Evolutionary conservation across 768 basidiomycete species (phyloP).

Genomic region (Leucocoprinus birnbaumii): DNA sequence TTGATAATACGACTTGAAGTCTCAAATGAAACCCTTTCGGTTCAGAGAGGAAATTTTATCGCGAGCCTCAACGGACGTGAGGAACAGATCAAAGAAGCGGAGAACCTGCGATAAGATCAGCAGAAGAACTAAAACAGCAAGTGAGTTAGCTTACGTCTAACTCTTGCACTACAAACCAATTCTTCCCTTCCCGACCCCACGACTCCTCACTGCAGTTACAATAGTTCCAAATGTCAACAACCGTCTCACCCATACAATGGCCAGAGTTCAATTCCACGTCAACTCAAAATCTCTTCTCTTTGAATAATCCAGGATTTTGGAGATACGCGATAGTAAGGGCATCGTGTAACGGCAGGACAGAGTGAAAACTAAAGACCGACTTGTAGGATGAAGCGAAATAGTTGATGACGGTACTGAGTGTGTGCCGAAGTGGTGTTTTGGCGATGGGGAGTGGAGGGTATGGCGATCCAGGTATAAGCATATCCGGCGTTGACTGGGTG

Average conservation of each 20-base stretch:
- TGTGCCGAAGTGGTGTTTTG: constrained; percentile 56
- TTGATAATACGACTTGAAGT: too few species aligned
- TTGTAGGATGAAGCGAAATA: constrained; percentile 77
- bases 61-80: constrained; percentile 55
- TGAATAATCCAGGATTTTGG: constrained; percentile 65
- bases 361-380: constrained; percentile 73
- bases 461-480: background rate
- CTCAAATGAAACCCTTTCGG: too few species aligned
- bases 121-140: background rate
- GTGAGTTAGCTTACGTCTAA: constrained; percentile 51
- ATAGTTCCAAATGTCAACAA: constrained; percentile 77
- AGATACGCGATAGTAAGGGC: constrained; percentile 80
- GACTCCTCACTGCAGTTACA: constrained; percentile 46
- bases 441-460: constrained; percentile 28
- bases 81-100: constrained; percentile 62
- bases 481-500: background rate
- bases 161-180: constrained; percentile 67
- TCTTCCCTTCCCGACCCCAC: constrained; percentile 76
- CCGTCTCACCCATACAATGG: constrained; percentile 72
- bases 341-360: constrained; percentile 88
- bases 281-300: constrained; percentile 62
- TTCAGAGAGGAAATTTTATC: constrained; percentile 65
- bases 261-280: constrained; percentile 76
- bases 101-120: constrained; percentile 42
- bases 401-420: constrained; percentile 68